Conservation (phyloP, 2,329 filamentous ascomycete genomes). For the Trichoderma oligosporum region DNA sequence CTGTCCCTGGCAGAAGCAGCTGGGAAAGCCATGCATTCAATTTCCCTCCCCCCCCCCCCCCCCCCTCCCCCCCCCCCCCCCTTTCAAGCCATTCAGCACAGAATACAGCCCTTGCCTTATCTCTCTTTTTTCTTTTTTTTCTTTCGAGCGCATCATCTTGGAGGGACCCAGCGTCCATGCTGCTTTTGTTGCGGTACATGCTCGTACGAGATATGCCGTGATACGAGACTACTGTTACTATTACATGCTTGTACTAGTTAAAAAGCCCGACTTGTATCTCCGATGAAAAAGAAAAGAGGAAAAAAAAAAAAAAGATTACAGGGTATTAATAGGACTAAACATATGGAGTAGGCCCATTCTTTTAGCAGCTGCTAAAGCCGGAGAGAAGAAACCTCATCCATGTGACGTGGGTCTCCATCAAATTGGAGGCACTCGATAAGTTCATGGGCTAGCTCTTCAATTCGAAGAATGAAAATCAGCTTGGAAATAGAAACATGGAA, state of each 20-base stretch:
- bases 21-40: neutral
- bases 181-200: neutral
- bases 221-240: conserved; percentile 4
- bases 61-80: neutral
- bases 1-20: conserved; percentile 7
- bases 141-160: neutral
- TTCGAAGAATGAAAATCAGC: neutral
- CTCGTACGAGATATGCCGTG: conserved; percentile 2
- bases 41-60: neutral
- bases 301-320: neutral
- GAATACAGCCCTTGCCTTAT: neutral
- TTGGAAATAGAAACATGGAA: no score
- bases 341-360: conserved; percentile 1
- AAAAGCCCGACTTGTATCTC: conserved; percentile 14
- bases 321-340: neutral
- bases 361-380: conserved; percentile 18
- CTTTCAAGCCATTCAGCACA: neutral
- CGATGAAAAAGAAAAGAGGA: neutral
- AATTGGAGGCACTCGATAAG: conserved; percentile 18
- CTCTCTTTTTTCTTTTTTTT: neutral
- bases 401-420: conserved; percentile 13
- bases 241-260: neutral
- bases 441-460: neutral
- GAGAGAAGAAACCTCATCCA: conserved; percentile 10
- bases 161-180: no score